Evolutionary conservation across 176 grass and related monocot species (phyloP).

Genomic region (Raddia distichophylla): DNA sequence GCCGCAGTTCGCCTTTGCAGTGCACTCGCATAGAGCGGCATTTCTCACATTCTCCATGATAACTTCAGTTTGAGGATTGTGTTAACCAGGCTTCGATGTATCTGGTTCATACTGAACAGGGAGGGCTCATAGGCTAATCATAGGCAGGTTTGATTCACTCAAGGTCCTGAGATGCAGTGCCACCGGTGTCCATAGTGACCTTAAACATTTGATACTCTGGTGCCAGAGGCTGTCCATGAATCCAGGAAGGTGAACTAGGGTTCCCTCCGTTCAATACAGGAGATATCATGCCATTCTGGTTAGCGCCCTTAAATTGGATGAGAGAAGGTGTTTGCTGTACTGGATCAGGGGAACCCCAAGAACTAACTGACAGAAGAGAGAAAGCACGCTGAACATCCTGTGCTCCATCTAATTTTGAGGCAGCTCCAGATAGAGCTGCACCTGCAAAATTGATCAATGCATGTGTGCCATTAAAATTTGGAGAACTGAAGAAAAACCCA

Average conservation of each 20-base stretch:
- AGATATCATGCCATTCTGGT: background rate
- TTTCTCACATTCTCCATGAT: background rate
- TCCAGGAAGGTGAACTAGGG: conserved; percentile 8
- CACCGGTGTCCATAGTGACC: background rate
- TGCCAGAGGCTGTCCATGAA: conserved; percentile 6
- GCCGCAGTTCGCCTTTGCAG: background rate
- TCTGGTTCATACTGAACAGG: background rate
- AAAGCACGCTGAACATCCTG: conserved; percentile 56
- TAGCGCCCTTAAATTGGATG: conserved; percentile 1
- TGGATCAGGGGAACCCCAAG: conserved; percentile 3
- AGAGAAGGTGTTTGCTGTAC: conserved; percentile 5
- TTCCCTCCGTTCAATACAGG: background rate
- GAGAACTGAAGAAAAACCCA: background rate
- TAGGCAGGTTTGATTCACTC: conserved; percentile 23
- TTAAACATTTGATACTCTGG: background rate
- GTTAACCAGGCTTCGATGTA: conserved; percentile 1
- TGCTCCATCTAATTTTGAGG: conserved; percentile 63
- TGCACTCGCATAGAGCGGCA: background rate
- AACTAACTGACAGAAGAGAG: conserved; percentile 77
- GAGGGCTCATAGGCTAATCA: background rate
- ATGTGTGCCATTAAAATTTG: background rate
- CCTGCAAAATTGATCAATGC: background rate
- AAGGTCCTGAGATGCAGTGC: background rate
- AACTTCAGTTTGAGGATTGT: background rate
- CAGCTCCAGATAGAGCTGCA: conserved; percentile 40